These are phyloP conservation scores for Penicillium ochrochloron DNA, from an alignment of 495 filamentous ascomycete species.

Conservation along the genomic window DNA sequence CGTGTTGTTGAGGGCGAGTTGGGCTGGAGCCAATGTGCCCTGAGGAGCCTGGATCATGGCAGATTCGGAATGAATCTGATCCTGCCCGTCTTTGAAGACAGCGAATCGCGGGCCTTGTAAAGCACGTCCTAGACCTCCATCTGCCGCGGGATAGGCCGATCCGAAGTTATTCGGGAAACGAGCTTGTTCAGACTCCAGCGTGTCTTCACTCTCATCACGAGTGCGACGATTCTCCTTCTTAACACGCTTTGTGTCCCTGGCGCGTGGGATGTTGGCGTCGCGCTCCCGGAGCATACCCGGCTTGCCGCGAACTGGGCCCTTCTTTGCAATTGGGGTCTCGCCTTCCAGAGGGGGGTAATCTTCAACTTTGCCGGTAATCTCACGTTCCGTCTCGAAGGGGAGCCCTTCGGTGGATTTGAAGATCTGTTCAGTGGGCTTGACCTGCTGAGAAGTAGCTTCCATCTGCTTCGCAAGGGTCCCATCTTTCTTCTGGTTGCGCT, in stretches of 20 bases:
- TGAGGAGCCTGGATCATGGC: constrained; percentile 8
- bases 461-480: constrained; percentile 70
- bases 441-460: constrained; percentile 64
- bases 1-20: constrained; percentile 30
- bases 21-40: constrained; percentile 30
- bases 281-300: constrained; percentile 29
- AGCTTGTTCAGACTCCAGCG: background rate
- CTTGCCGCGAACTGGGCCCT: constrained; percentile 34
- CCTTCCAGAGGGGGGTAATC: constrained; percentile 55
- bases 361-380: constrained; percentile 61
- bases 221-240: constrained; percentile 21
- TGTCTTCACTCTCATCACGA: constrained; percentile 2
- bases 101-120: constrained; percentile 31
- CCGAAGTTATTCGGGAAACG: background rate
- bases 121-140: constrained; percentile 39
- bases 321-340: constrained; percentile 50
- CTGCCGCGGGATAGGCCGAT: constrained; percentile 25
- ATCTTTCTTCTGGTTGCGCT: constrained; percentile 87
- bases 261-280: constrained; percentile 41
- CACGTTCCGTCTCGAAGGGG: constrained; percentile 52
- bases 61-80: background rate
- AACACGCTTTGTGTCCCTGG: constrained; percentile 30
- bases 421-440: constrained; percentile 74
- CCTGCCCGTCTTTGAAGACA: constrained; percentile 43
- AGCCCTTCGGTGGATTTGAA: constrained; percentile 61